Evolutionary conservation across 371 early-diverging fungal species (phyloP).

Genomic region (Saksenaea oblongispora): DNA sequence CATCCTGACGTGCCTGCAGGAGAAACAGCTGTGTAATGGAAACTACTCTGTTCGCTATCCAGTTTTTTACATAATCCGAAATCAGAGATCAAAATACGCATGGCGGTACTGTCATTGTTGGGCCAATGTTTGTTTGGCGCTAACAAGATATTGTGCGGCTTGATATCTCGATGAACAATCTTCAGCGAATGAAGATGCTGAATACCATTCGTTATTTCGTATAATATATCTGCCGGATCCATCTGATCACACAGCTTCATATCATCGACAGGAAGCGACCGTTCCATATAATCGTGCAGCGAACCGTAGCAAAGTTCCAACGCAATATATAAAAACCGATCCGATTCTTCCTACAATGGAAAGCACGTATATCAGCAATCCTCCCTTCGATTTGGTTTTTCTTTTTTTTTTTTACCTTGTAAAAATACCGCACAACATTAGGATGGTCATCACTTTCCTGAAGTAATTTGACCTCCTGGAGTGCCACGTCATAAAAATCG

Average conservation of each 20-base stretch:
- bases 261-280: conserved; percentile 29
- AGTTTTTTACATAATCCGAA: conserved; percentile 97
- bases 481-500: conserved; percentile 93
- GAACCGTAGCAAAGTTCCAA: conserved; percentile 89
- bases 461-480: conserved; percentile 89
- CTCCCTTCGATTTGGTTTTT: no score
- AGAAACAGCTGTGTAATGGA: conserved; percentile 84
- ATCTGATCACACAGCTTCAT: conserved; percentile 36
- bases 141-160: conserved; percentile 90
- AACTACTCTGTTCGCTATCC: conserved; percentile 91
- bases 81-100: conserved; percentile 92
- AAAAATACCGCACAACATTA: conserved; percentile 96
- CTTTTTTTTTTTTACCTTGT: conserved; percentile 44
- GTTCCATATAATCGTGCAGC: conserved; percentile 62
- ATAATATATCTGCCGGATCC: conserved; percentile 58
- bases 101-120: conserved; percentile 15
- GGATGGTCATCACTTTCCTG: conserved; percentile 95
- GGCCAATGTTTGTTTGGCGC: conserved; percentile 55
- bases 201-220: conserved; percentile 83
- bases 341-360: conserved; percentile 70
- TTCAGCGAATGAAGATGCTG: conserved; percentile 89
- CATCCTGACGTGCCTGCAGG: conserved; percentile 93
- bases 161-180: conserved; percentile 97
- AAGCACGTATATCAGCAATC: not conserved
- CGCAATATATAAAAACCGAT: conserved; percentile 93